Base-by-base conservation (phyloP, 1,284 basidiomycete genomes). In the Porogramme epimiltina region DNA sequence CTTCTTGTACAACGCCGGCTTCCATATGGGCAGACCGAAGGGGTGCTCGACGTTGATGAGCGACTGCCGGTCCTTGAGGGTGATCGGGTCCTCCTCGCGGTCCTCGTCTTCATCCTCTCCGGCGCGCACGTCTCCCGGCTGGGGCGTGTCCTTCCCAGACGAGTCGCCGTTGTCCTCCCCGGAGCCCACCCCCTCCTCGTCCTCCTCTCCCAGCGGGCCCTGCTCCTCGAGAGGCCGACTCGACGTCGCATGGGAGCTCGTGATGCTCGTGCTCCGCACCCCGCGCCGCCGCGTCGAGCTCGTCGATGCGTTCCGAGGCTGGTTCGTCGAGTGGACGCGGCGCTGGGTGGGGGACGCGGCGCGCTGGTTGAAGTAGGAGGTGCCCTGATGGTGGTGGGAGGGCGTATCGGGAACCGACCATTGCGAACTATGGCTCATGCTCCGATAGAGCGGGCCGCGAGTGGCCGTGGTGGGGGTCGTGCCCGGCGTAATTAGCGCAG, bases 1-100 rank as follows among this genome's bases (percentile, higher is more conserved):
- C 71, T 99, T 99, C 73, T 97, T 96, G 84, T 99, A 99, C 47
- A 99, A 73, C 0, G 97, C 97, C 13, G 97, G 97, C 72, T 99
- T 99, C 97, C 97, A 99, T 67, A 99, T 98, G 41, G 94, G 97
- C 59, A 99, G 80, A 78, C 97, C 97, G 71, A 99, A 99, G 6
- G 97, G 97, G 71, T 99, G 97, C 69, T 98, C 94, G 67, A 98
- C 95, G 73, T 99, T 99, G 71, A 99, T 97, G 62, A 96, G 89
- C 41, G 97, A 98, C 70, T 99, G 97, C 25, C 97, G 86, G 63
- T 98, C 95, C 72, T 91, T 95, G 60, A 99, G 75, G 0, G 96
- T 99, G 62, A 98, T 94, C 34, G 91, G 93, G 62, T 98, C 94
- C 31, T 85, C 86, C n/a, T 85, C 85, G 37, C 76, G 73, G 25